Evolutionary conservation across 2,329 filamentous ascomycete genomes (phyloP), one percentile per base, ranked within the genome.

Genomic region (Albifimbria verrucaria): DNA sequence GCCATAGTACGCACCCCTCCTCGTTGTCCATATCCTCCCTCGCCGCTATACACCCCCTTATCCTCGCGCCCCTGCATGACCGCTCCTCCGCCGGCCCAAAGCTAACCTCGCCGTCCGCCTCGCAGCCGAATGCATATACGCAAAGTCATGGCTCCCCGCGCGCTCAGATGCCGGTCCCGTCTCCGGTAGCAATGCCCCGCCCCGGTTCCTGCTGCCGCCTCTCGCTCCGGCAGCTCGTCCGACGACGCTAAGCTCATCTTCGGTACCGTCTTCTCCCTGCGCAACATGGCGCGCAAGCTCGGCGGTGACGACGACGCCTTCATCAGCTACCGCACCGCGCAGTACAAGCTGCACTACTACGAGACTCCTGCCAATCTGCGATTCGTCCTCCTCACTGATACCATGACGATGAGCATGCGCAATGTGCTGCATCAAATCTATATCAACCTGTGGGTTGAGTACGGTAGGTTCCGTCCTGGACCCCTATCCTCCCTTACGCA

Each of bases 301-400:
- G 93, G 93, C 65, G 93, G 93, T 59, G 86, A 90, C 51, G 92
- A 97, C 70, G 93, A 97, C 76, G 91, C 89, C 68, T 99, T 99
- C 72, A 88, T 99, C 62, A 91, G 88, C 62, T 99, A 90, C 75
- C 89, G 91, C 62, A 99, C 94, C 50, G 89, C 82, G 61, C 89
- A 96, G 73, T 99, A 99, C 80, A 97, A 97, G 76, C 83, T 99
- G 63, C 94, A 99, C 76, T 99, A 96, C 78, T 99, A 97, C 80
- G 94, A 99, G 78, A 97, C 94, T 12, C 92, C 92, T 1, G 94
- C 92, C 50, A 95, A 90, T 70, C 86, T 96, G 72, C 95, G 96
- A 68, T 95, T 97, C 68, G 92, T 97, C 67, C 90, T 99, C 87
- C 80, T 97, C 67, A 97, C 94, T 22, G 94, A 97, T 73, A 90